Evolutionary conservation across 768 basidiomycete genomes (phyloP), one percentile per base, ranked within the genome.

Genomic region (Piloderma croceum): DNA sequence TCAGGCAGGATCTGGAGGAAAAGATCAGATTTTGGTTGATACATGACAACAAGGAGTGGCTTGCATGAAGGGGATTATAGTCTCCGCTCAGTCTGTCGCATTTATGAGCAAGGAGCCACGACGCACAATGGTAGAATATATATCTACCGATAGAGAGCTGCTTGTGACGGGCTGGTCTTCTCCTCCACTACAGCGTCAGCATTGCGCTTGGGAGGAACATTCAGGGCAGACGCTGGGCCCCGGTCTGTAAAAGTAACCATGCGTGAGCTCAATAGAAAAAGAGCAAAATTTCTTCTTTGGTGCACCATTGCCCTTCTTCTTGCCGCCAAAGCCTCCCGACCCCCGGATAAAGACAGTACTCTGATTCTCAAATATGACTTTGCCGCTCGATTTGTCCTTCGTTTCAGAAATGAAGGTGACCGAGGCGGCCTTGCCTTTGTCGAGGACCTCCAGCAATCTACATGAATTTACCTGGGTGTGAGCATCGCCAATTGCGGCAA

Each of bases 291-390:
- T 51, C 73, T 45, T 53, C n/a, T n/a, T n/a, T n/a, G n/a, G n/a
- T n/a, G n/a, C n/a, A 90, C 92, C 89, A 36, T 68, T 78, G 23
- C 91, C 92, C 22, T 61, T 65, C 43, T 89, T 86, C 67, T 86
- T 90, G 13, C 96, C 96, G 3, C 90, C 90, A 60, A 99, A 96
- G 0, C 92, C 93, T n/a, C 96, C 96, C 19, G 88, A 74, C 2
- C 92, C 93, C 41, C 96, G 88, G 47, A 94, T 79, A 62, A 97
- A 87, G 1, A 93, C 70, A 1, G 94, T 99, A 10, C 81, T 77
- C 59, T 93, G 88, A 61, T 90, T 96, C 64, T 96, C 91, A 56
- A 90, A 94, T 39, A 98, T 72, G 39, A 89, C 64, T 41, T 85
- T 69, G 3, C 91, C 92, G 1, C 81, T 78, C 33, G 56, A 56